Conservation (phyloP, 768 basidiomycete genomes). For the Mycena haematopus region DNA sequence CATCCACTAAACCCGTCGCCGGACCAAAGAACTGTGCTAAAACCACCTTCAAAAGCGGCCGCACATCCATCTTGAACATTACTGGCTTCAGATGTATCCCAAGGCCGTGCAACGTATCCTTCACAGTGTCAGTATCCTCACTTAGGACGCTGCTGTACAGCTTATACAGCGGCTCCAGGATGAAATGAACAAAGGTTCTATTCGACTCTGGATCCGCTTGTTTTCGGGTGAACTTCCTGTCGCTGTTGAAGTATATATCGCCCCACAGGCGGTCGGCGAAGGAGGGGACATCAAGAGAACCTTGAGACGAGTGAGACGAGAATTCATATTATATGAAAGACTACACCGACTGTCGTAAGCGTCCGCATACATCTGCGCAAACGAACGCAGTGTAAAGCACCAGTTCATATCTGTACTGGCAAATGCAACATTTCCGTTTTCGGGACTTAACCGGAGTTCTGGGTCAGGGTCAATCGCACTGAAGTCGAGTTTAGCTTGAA, state of each 20-base stretch:
- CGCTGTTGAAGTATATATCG: conserved; percentile 91
- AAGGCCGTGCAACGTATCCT: conserved; percentile 75
- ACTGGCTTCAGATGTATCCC: conserved; percentile 89
- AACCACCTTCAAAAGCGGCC: conserved; percentile 92
- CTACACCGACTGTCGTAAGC: conserved; percentile 69
- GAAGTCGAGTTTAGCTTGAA: conserved; percentile 11
- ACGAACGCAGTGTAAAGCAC: conserved; percentile 95
- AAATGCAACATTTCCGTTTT: conserved; percentile 96
- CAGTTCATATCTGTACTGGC: conserved; percentile 97
- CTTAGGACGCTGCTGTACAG: conserved; percentile 94
- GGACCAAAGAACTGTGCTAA: conserved; percentile 96
- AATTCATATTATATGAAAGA: not conserved
- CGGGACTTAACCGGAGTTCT: conserved; percentile 87
- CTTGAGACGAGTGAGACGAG: conserved; percentile 35
- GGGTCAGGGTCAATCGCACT: conserved; percentile 90
- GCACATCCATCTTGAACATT: conserved; percentile 98
- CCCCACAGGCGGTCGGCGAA: conserved; percentile 97
- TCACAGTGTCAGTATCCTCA: conserved; percentile 89
- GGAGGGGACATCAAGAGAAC: conserved; percentile 78
- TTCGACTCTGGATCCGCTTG: conserved; percentile 77
- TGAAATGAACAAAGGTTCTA: conserved; percentile 93
- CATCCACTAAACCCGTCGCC: conserved; percentile 87
- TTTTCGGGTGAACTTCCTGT: conserved; percentile 91
- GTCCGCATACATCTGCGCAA: conserved; percentile 96
- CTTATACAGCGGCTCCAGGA: conserved; percentile 96